Evolutionary conservation across 108 stramenopile species (phyloP).

Genomic region (Skeletonema tropicum): DNA sequence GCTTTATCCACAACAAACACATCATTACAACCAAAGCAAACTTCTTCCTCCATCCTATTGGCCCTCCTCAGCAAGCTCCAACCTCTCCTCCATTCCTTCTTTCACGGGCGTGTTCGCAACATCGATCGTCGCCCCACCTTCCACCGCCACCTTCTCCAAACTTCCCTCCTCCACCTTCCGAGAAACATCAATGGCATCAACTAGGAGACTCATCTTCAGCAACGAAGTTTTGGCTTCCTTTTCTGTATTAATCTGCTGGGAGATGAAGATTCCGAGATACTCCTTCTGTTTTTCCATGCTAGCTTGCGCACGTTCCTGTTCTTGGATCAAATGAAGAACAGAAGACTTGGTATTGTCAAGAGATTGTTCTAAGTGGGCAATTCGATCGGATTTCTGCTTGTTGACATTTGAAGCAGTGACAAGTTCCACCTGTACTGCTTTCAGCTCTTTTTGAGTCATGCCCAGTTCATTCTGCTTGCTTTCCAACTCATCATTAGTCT

Average conservation of each 20-base stretch:
- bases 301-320: constrained; percentile 19
- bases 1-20: no score
- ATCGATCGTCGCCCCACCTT: neutral
- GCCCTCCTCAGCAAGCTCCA: neutral
- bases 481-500: constrained; percentile 6
- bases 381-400: constrained; percentile 4
- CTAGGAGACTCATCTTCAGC: neutral
- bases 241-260: neutral
- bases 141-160: neutral
- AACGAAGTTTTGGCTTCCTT: neutral
- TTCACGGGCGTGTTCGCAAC: neutral
- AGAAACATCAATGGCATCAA: neutral
- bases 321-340: constrained; percentile 15
- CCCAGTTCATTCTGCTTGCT: neutral
- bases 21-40: no score
- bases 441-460: neutral
- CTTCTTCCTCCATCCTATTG: neutral
- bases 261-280: neutral
- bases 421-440: constrained; percentile 6
- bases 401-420: neutral
- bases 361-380: constrained; percentile 14
- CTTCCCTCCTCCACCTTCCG: no score
- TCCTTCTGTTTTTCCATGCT: constrained; percentile 28
- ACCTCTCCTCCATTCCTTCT: neutral
- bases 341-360: constrained; percentile 10